These are phyloP conservation scores for Aspergillus clavatus DNA, from an alignment of 2,329 filamentous ascomycete species.

Conservation along the genomic window DNA sequence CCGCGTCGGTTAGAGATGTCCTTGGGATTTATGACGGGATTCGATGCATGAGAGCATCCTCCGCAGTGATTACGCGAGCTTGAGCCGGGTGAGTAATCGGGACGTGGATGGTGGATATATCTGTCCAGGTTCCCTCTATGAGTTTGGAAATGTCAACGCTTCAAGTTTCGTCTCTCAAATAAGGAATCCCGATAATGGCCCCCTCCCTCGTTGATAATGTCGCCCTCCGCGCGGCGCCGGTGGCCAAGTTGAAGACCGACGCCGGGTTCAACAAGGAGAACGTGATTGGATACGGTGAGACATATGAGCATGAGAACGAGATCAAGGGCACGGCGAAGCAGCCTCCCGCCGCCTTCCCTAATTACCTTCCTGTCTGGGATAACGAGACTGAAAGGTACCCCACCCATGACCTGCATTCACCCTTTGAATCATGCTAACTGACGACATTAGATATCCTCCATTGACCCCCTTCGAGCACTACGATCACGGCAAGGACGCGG, in stretches of 20 bases:
- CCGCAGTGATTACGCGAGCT: constrained; percentile 22
- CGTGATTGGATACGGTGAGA: constrained; percentile 27
- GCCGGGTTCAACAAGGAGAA: constrained; percentile 36
- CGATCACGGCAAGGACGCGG: constrained; percentile 72
- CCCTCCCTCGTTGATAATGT: constrained; percentile 31
- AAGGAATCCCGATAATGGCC: constrained; percentile 25
- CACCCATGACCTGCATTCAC: too few relatives aligned
- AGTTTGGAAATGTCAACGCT: background rate
- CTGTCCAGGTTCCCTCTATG: background rate
- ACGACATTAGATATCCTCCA: constrained; percentile 55
- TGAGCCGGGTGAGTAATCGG: constrained; percentile 12
- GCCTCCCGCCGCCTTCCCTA: constrained; percentile 58
- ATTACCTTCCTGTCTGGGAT: constrained; percentile 71
- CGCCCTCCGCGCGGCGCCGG: constrained; percentile 23
- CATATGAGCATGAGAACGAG: constrained; percentile 47
- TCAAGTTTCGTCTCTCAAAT: background rate
- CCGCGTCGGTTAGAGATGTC: constrained; percentile 3
- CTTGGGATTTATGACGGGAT: background rate
- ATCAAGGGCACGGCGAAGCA: constrained; percentile 51
- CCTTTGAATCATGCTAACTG: too few relatives aligned
- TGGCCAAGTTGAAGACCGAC: constrained; percentile 25
- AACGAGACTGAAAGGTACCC: constrained; percentile 46
- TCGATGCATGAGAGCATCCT: constrained; percentile 13
- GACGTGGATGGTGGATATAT: constrained; percentile 7
- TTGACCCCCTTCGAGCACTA: constrained; percentile 66